A percentile compares a stretch with the other conserved stretches of the same genome.
Evolutionary conservation across 768 basidiomycete genomes (phyloP).

Genomic region (Hirschioporus abietinus): DNA sequence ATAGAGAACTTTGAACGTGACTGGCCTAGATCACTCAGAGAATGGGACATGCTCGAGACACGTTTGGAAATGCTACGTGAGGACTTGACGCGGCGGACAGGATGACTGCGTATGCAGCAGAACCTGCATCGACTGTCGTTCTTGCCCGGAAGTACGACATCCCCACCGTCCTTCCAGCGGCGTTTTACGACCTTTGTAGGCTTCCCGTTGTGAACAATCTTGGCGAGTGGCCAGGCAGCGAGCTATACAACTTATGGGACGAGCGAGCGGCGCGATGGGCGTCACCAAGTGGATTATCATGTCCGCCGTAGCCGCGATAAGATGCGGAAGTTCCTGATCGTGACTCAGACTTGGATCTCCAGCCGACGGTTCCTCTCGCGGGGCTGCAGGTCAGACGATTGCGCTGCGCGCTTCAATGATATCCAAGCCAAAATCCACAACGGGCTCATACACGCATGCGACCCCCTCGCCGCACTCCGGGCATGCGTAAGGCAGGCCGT

Average conservation of each 20-base stretch:
- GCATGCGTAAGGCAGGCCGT: not conserved
- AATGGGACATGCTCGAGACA: slow-evolving; percentile 15
- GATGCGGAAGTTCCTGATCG: not conserved
- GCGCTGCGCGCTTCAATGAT: not conserved
- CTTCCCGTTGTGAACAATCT: not conserved
- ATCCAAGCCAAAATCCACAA: not conserved
- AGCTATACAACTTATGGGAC: not conserved
- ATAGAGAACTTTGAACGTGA: slow-evolving; percentile 28
- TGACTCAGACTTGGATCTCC: not conserved
- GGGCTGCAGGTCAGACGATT: not conserved
- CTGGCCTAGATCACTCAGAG: slow-evolving; percentile 25
- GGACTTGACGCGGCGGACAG: not conserved
- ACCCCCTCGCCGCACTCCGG: not conserved
- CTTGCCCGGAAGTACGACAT: not conserved
- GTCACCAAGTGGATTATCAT: slow-evolving; percentile 11
- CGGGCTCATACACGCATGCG: not conserved
- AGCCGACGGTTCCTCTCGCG: not conserved
- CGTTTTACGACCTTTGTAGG: not conserved
- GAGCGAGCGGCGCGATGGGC: slow-evolving; percentile 23
- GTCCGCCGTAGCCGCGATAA: not conserved
- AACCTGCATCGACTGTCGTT: not conserved
- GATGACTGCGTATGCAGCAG: not conserved
- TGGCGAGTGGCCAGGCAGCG: not conserved
- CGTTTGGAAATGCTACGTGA: not conserved
- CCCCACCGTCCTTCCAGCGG: not conserved